Evolutionary conservation across 768 basidiomycete genomes (phyloP), one percentile per base, ranked within the genome.

Genomic region (Artomyces pyxidatus): DNA sequence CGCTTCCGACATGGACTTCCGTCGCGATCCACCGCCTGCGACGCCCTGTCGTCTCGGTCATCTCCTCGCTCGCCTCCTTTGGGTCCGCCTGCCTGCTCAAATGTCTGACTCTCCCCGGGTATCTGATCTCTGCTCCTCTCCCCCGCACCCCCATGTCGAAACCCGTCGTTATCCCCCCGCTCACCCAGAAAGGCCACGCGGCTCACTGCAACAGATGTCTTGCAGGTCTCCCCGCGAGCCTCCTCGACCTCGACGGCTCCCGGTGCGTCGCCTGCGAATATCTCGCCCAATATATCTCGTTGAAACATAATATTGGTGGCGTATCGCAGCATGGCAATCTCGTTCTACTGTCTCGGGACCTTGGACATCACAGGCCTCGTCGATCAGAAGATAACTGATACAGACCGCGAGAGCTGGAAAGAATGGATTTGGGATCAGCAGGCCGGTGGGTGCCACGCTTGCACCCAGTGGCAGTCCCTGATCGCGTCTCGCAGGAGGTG

Each of bases 361-460:
- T 69, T 99, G 29, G 94, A 97, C 59, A 67, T 98, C 26, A 72
- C 92, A 9, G 80, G 74, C 2, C 61, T 68, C 0, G 53, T 85
- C 1, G 61, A 73, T 5, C 54, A 55, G 4, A 77, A 76, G 54
- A 73, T 73, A 1, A 73, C 62, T 8, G 61, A 70, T 6, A 57
- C 61, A 14, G 81, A 92, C 55, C 76, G 77, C n/a, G 64, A 76
- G 37, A 63, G 62, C 0, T 95, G 87, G 85, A 69, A 68, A 41
- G 71, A 80, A 47, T 97, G 94, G 94, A 77, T 98, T 42, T 99
- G 94, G 90, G 76, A 73, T 19, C 84, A 93, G 62, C 88, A 96
- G 56, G 77, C 74, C 37, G 66, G 88, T 85, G 32, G 55, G 72
- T 44, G 21, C 4, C 25, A 14, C 6, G 10, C 9, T 19, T 23